phyloP scores from a whole-genome alignment of 2,329 filamentous ascomycete species.

The Uncinocarpus reesii region DNA sequence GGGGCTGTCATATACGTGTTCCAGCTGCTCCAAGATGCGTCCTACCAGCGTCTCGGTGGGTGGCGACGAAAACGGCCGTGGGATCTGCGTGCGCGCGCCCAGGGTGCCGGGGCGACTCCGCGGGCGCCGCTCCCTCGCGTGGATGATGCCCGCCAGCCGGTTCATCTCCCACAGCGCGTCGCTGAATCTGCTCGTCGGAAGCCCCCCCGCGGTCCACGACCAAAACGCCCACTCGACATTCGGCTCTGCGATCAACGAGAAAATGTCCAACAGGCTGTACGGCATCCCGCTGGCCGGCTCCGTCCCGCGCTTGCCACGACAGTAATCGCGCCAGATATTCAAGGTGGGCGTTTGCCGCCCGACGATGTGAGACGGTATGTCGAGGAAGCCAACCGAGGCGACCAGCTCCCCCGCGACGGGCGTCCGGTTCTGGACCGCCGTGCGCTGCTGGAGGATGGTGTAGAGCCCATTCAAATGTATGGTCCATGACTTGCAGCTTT shows the following conservation, averaged over 20 bases:
- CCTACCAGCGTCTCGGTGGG: slow-evolving; percentile 5
- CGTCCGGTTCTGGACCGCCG: neutral
- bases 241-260: slow-evolving; percentile 12
- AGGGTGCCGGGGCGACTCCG: neutral
- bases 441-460: slow-evolving; percentile 11
- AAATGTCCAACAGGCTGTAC: slow-evolving; percentile 13
- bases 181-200: neutral
- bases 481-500: slow-evolving; percentile 15
- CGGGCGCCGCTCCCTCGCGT: neutral
- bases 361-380: slow-evolving; percentile 14
- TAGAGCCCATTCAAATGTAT: slow-evolving; percentile 15
- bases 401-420: slow-evolving; percentile 12
- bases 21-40: slow-evolving; percentile 5
- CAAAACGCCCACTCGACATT: slow-evolving; percentile 12
- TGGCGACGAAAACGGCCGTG: neutral
- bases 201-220: slow-evolving; percentile 8
- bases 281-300: slow-evolving; percentile 14
- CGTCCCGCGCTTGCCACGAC: slow-evolving; percentile 13
- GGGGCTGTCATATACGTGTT: neutral
- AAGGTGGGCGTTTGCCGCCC: slow-evolving; percentile 12
- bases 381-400: slow-evolving; percentile 14
- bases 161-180: slow-evolving; percentile 12
- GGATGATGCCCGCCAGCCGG: slow-evolving; percentile 12
- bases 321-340: slow-evolving; percentile 16
- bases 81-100: neutral